A percentile compares a stretch with the other conserved stretches of the same genome.
These are phyloP conservation scores for Corynespora cassiicola DNA, from an alignment of 2,329 filamentous ascomycete genomes.

Conservation along the genomic window DNA sequence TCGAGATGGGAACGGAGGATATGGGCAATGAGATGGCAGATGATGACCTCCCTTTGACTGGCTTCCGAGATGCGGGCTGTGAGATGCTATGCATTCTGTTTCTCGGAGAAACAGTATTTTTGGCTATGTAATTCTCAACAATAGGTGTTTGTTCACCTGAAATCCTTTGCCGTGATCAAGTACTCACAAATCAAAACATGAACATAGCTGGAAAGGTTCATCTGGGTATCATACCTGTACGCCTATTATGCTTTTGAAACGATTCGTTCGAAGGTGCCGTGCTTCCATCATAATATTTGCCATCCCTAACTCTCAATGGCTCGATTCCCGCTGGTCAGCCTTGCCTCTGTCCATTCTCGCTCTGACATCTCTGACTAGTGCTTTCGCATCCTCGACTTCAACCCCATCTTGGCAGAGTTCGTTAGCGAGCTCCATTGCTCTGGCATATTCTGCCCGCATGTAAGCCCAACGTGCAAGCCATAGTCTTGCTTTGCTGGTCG, in stretches of 20 bases:
- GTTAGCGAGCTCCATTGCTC: constrained; percentile 80
- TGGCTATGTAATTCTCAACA: too few relatives aligned
- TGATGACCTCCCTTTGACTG: too few relatives aligned
- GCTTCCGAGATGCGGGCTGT: too few relatives aligned
- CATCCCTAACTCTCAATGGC: not conserved
- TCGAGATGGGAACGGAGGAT: too few relatives aligned
- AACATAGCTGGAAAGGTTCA: too few relatives aligned
- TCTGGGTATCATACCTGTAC: constrained; percentile 9
- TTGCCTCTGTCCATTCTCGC: constrained; percentile 68
- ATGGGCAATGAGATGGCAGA: too few relatives aligned
- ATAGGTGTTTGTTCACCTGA: too few relatives aligned
- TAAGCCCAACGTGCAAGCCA: constrained; percentile 91
- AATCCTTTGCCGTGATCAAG: too few relatives aligned
- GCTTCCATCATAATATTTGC: not conserved
- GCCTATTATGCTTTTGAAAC: constrained; percentile 3
- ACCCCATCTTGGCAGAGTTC: constrained; percentile 95
- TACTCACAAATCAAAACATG: too few relatives aligned
- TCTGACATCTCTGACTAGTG: constrained; percentile 84
- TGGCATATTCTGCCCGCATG: constrained; percentile 73
- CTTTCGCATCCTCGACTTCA: constrained; percentile 96
- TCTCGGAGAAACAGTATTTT: too few relatives aligned
- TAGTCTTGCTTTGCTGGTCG: constrained; percentile 89
- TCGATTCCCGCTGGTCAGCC: constrained; percentile 15
- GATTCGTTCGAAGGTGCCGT: not conserved
- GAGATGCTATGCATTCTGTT: too few relatives aligned